Evolutionary conservation across 2,329 filamentous ascomycete genomes (phyloP), one percentile per base, ranked within the genome.

Genomic region (Eutypella sp.): DNA sequence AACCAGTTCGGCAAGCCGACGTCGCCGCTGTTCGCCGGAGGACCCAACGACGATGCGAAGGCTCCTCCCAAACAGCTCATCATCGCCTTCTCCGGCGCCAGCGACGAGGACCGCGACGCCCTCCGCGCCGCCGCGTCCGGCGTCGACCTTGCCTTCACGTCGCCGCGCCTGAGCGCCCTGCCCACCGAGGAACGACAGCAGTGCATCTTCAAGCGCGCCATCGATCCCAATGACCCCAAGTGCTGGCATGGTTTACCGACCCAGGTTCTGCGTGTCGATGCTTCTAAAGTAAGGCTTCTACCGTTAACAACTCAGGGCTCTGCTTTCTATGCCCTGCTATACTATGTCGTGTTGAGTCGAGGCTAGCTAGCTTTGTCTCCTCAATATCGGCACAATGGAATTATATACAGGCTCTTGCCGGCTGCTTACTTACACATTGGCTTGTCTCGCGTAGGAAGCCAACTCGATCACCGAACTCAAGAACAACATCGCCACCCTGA

Each of bases 1-100:
- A 79, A 81, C 57, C 67, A 68, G 41, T 86, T 81, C 62, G 83
- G 81, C 50, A 79, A 75, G 50, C 59, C 67, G 24, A 64, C 74
- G 6, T 61, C 71, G 18, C 66, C 87, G 27, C 82, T 87, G 54
- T 65, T 63, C 38, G 64, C 59, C n/a, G 51, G n/a, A n/a, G n/a
- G n/a, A n/a, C n/a, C 52, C 3, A 46, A 57, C 4, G 58, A 65
- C 36, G 50, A 53, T 10, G 53, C 59, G 16, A n/a, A n/a, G n/a
- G 47, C 48, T 10, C 58, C 65, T 41, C 70, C 73, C 5, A 69
- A 65, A 43, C 81, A 87, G 63, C 71, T 86, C 33, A 65, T 86
- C 22, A 66, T 85, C 42, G 63, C 81, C 54, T 67, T 85, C 42
- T 75, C 84, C 58, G 79, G 82, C 57, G 68, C 77, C 64, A 73